Base-by-base conservation (phyloP, 139 green algal genomes). In the Chlorella sorokiniana region DNA sequence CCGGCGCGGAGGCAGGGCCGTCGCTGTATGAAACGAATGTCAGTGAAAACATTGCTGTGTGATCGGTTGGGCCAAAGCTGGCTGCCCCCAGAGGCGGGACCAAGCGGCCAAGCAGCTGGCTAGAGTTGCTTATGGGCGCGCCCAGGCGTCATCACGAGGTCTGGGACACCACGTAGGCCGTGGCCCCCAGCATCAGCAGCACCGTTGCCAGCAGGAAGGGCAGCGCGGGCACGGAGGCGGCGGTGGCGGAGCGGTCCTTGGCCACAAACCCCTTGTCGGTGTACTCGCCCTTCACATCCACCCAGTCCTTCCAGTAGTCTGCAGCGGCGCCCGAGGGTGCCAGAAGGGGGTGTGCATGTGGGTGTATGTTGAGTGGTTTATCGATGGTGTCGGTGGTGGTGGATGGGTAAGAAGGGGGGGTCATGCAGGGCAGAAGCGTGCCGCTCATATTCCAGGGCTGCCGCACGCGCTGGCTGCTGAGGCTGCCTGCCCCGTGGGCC, bases 241-340 rank as follows among this genome's bases (percentile, higher is more conserved):
- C 76, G 3, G 84, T 79, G 48, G 45, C 37, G 1, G 85, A 82
- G 22, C 41, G 18, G 33, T 79, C 73, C 27, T 68, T 52, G 4
- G 70, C 31, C 11, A 92, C 87, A 59, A 85, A 91, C 4, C 88
- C 88, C 48, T 88, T 86, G 7, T 91, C 89, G 14, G 79, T 73
- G 38, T 94, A 94, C 41, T 93, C 85, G 45, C 91, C 91, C 63
- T 89, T 78, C 7, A 91, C 88, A 51, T 90, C 86, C 41, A 92
- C 86, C 85, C 85, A 91, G 38, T 83, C 84, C 75, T 94, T 94
- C 83, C 83, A 94, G 78, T 89, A 94, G 73, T 94, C 91, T 37
- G 72, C 51, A 69, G 54, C 10, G 6, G 10, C 4, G 67, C 67
- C 23, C 1, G 38, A 74, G 7, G n/a, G n/a, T n/a, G n/a, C n/a